Base-by-base conservation (phyloP, 257 asterid genomes). In the Solanum appendiculatum region DNA sequence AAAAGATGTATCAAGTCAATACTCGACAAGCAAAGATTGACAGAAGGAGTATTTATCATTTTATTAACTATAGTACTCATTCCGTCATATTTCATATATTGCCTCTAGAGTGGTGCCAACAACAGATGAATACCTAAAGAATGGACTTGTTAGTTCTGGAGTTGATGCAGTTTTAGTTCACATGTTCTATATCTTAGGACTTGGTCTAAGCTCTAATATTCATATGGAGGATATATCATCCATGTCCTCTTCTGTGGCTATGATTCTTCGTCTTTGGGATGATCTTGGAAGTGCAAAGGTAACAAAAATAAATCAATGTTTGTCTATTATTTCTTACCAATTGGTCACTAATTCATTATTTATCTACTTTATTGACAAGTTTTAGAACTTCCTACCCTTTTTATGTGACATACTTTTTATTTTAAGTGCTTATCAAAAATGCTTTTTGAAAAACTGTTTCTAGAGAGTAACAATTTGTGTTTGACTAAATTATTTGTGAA, bases 81-180 rank as follows among this genome's bases (percentile, higher is more conserved):
- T 46, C 54, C 54, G 18, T 46, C 12, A 46, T 46, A 46, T 46
- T 44, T 12, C 51, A 44, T 44, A 44, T 16, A 11, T 3, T 42
- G 73, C 68, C 29, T 88, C 90, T 7, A 83, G 87, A 8, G 48
- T 75, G 18, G 2, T 39, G 6, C 90, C 92, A 44, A 87, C 69
- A 23, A 40, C 92, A 15, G 87, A 88, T 16, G 91, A 88, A n/a
- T 94, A 94, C 84, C 78, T 93, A 40, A 86, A 89, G 75, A 92
- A 90, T 85, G 97, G 91, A 9, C 82, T 73, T 34, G 44, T 93
- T 20, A 93, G 95, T 86, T 86, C 95, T 3, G 94, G 95, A 54
- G 89, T 86, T 31, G 87, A 86, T 6, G 78, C 87, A 46, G 90
- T 90, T 27, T 75, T 88, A n/a, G 66, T 70, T 9, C 90, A 92